A percentile compares a stretch with the other conserved stretches of the same genome.
Evolutionary conservation across 768 basidiomycete species (phyloP).

Genomic region (Pleurotus platypus): DNA sequence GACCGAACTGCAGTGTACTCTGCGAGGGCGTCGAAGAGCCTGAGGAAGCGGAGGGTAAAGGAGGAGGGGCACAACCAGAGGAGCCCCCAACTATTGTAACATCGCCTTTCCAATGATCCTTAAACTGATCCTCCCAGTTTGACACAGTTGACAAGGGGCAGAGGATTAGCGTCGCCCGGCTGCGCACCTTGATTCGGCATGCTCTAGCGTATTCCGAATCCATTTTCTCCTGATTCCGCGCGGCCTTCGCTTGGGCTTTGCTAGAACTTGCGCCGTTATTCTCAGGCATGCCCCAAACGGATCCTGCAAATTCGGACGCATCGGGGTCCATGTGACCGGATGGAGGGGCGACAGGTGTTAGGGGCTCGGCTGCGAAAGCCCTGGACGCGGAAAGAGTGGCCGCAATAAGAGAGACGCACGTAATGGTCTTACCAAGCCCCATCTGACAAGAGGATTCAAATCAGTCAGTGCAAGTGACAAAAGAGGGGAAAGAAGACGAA

Average conservation of each 20-base stretch:
- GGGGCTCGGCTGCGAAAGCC: constrained; percentile 56
- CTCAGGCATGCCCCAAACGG: constrained; percentile 84
- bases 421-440: constrained; percentile 97
- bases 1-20: constrained; percentile 20
- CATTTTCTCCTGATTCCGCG: constrained; percentile 63
- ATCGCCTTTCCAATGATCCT: constrained; percentile 93
- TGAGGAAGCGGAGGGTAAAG: constrained; percentile 32
- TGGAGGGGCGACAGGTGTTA: constrained; percentile 39
- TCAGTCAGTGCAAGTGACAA: constrained; percentile 7
- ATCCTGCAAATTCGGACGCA: constrained; percentile 67
- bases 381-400: constrained; percentile 73
- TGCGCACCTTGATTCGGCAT: constrained; percentile 76
- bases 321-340: constrained; percentile 26
- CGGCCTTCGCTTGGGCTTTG: constrained; percentile 66
- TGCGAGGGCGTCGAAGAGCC: constrained; percentile 32
- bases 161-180: constrained; percentile 91
- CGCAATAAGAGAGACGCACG: constrained; percentile 90
- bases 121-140: constrained; percentile 99
- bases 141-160: constrained; percentile 96
- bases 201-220: constrained; percentile 68
- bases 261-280: constrained; percentile 24
- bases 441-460: constrained; percentile 50
- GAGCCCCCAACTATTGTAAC: constrained; percentile 81
- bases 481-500: constrained; percentile 36
- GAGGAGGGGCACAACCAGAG: constrained; percentile 37